Evolutionary conservation across 2,329 filamentous ascomycete genomes (phyloP).

Genomic region (Aspergillus sp.): DNA sequence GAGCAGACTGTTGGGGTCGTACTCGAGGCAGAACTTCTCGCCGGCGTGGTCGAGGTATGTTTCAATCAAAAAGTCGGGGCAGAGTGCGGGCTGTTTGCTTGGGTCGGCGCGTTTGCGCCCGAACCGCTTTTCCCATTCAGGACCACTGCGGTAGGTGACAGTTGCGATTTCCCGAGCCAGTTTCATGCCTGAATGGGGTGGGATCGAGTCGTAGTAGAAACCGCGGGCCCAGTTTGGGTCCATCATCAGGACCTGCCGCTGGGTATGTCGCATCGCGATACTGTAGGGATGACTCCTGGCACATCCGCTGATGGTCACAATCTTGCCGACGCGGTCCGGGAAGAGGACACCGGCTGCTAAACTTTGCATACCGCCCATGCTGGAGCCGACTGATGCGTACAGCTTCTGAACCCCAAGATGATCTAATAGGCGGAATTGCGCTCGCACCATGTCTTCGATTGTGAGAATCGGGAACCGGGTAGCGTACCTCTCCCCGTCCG

Average conservation of each 20-base stretch:
- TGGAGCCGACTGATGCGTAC: conserved; percentile 89
- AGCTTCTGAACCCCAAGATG: conserved; percentile 72
- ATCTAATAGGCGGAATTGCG: conserved; percentile 88
- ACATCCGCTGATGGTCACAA: conserved; percentile 90
- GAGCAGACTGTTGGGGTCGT: conserved; percentile 90
- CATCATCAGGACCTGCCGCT: conserved; percentile 98
- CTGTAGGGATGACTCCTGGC: conserved; percentile 95
- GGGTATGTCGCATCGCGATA: conserved; percentile 97
- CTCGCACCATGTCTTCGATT: conserved; percentile 95
- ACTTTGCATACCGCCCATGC: conserved; percentile 98
- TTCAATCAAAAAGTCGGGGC: conserved; percentile 95
- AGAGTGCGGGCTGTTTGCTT: conserved; percentile 84
- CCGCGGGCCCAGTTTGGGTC: conserved; percentile 95
- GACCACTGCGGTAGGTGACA: conserved; percentile 92
- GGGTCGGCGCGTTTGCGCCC: conserved; percentile 83
- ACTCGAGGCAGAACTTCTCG: conserved; percentile 96
- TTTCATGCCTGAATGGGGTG: conserved; percentile 96
- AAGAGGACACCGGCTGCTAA: conserved; percentile 83
- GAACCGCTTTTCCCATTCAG: conserved; percentile 96
- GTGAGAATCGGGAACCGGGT: conserved; percentile 95
- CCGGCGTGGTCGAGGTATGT: conserved; percentile 97
- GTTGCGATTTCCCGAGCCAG: conserved; percentile 95
- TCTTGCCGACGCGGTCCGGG: conserved; percentile 73
- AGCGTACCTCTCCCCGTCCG: conserved; percentile 83
- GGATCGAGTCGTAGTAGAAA: conserved; percentile 85